Conservation (phyloP, 805 yeast genomes). For the Pichia paraexigua region DNA sequence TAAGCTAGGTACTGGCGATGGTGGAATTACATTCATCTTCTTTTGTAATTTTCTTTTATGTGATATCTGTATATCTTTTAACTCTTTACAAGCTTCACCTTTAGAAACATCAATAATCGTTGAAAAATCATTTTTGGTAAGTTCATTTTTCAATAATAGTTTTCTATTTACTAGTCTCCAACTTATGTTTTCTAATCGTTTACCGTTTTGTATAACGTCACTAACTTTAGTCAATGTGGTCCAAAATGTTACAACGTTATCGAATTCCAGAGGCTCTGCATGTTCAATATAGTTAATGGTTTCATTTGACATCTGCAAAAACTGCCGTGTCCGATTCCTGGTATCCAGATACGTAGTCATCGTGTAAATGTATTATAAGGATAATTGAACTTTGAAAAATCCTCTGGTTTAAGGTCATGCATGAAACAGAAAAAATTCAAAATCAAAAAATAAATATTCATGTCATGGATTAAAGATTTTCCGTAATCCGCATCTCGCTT, state of each 20-base stretch:
- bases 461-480: background rate
- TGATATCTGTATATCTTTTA: background rate
- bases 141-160: constrained; percentile 18
- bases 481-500: background rate
- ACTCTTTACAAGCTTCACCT: constrained; percentile 1
- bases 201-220: constrained; percentile 27
- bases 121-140: constrained; percentile 22
- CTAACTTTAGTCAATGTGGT: constrained; percentile 31
- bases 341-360: constrained; percentile 13
- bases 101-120: constrained; percentile 23
- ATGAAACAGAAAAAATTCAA: background rate
- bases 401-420: background rate
- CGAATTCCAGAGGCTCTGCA: constrained; percentile 23
- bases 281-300: background rate
- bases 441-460: background rate
- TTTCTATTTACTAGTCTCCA: constrained; percentile 31
- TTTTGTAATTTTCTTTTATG: background rate
- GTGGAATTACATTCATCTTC: background rate
- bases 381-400: background rate
- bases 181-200: constrained; percentile 29
- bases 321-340: constrained; percentile 23
- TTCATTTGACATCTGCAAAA: constrained; percentile 23
- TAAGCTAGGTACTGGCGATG: background rate
- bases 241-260: constrained; percentile 35
- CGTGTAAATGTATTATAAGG: background rate